Conservation (phyloP, 2,329 filamentous ascomycete genomes). For the Aureobasidium lini region DNA sequence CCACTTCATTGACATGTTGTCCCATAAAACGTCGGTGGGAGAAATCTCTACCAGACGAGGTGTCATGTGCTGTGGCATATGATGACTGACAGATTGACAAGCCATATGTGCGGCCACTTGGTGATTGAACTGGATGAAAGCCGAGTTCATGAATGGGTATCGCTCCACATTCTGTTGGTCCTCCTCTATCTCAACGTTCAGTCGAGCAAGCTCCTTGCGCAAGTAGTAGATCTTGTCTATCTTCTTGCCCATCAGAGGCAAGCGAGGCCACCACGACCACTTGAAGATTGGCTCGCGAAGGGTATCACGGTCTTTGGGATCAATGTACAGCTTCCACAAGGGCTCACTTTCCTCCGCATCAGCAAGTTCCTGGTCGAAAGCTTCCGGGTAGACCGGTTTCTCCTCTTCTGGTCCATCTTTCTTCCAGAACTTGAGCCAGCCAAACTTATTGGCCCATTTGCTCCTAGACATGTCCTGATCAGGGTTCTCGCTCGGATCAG, state of each 20-base stretch:
- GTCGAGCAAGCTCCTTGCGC: constrained; percentile 72
- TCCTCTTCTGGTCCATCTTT: constrained; percentile 21
- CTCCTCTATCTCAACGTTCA: constrained; percentile 86
- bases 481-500: constrained; percentile 3
- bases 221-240: constrained; percentile 94
- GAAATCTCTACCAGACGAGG: constrained; percentile 90
- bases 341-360: constrained; percentile 58
- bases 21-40: constrained; percentile 88
- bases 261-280: constrained; percentile 61
- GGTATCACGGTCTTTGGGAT: constrained; percentile 73
- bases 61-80: constrained; percentile 87
- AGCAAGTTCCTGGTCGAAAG: constrained; percentile 55
- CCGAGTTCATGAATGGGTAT: constrained; percentile 89
- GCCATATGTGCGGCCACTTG: constrained; percentile 98
- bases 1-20: constrained; percentile 94
- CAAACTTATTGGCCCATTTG: constrained; percentile 22
- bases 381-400: constrained; percentile 48
- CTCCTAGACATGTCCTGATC: constrained; percentile 19
- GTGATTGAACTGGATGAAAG: constrained; percentile 97
- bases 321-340: constrained; percentile 76
- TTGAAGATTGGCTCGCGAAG: constrained; percentile 63
- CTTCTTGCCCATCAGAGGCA: constrained; percentile 56
- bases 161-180: constrained; percentile 81
- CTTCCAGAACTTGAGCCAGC: constrained; percentile 26
- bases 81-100: constrained; percentile 84